Evolutionary conservation across 208 protist genomes (phyloP).

Genomic region (Vickermania spadyakhi): DNA sequence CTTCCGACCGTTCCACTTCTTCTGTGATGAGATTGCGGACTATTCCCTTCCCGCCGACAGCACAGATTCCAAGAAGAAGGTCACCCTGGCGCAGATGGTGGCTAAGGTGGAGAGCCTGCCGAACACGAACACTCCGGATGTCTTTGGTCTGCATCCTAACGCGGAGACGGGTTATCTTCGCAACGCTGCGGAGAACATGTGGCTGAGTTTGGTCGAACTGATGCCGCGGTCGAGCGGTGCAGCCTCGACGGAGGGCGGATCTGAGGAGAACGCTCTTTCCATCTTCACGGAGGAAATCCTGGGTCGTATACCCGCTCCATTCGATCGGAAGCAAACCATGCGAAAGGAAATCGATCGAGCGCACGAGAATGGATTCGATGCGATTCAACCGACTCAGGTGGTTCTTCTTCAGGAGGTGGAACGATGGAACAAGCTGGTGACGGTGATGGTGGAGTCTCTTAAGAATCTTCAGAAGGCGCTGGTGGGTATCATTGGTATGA

Average conservation of each 20-base stretch:
- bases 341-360: conserved; percentile 66
- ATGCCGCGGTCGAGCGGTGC: conserved; percentile 86
- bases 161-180: conserved; percentile 98
- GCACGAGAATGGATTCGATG: conserved; percentile 45
- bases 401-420: conserved; percentile 99
- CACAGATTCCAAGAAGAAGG: conserved; percentile 47
- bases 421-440: conserved; percentile 94
- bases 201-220: conserved; percentile 93
- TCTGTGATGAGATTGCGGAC: conserved; percentile 73
- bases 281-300: conserved; percentile 88
- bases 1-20: conserved; percentile 98
- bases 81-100: conserved; percentile 82
- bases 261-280: conserved; percentile 83
- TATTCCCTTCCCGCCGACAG: conserved; percentile 89
- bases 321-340: conserved; percentile 85
- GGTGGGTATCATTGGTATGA: conserved; percentile 97
- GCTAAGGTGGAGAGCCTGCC: conserved; percentile 90
- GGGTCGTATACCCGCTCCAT: conserved; percentile 84
- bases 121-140: conserved; percentile 93
- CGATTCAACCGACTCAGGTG: conserved; percentile 91
- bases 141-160: conserved; percentile 99
- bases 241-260: conserved; percentile 34
- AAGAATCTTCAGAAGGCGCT: conserved; percentile 94
- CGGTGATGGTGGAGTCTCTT: conserved; percentile 87
- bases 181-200: conserved; percentile 91